Percentiles rank a stretch among this genome's conserved stretches.
These are phyloP conservation scores for Chloranthus sessilifolius DNA, from an alignment of 164 flowering plant genomes.

Conservation along the genomic window DNA sequence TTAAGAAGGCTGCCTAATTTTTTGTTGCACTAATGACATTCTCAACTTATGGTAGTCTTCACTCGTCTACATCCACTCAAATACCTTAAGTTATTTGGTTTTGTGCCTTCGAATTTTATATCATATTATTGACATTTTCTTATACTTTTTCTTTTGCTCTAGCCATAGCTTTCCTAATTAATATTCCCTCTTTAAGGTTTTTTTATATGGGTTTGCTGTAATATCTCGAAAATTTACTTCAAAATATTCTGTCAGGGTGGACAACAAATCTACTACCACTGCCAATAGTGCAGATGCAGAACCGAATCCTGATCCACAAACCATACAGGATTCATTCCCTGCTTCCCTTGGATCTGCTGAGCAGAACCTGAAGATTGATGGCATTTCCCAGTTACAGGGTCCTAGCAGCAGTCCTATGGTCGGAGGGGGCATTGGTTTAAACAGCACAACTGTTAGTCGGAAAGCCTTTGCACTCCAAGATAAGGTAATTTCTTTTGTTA, in stretches of 20 bases:
- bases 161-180: too few relatives aligned
- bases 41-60: too few relatives aligned
- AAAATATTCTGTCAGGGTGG: conserved; percentile 32
- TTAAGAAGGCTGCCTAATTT: too few relatives aligned
- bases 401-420: conserved; percentile 25
- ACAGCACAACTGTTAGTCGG: conserved; percentile 44
- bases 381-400: conserved; percentile 25
- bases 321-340: conserved; percentile 21
- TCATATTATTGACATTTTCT: too few relatives aligned
- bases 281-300: conserved; percentile 17
- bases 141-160: too few relatives aligned
- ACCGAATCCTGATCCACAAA: conserved; percentile 22
- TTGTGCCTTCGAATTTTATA: too few relatives aligned
- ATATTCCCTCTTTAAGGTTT: too few relatives aligned
- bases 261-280: conserved; percentile 13
- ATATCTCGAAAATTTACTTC: neutral
- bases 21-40: too few relatives aligned
- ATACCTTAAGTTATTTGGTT: too few relatives aligned
- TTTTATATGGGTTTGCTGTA: too few relatives aligned
- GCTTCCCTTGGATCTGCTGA: conserved; percentile 27
- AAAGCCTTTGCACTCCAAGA: conserved; percentile 79
- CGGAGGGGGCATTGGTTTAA: too few relatives aligned
- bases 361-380: conserved; percentile 25
- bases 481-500: conserved; percentile 44
- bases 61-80: too few relatives aligned